Base-by-base conservation (phyloP, 169 alveolate genomes). In the Eimeria zaria region DNA sequence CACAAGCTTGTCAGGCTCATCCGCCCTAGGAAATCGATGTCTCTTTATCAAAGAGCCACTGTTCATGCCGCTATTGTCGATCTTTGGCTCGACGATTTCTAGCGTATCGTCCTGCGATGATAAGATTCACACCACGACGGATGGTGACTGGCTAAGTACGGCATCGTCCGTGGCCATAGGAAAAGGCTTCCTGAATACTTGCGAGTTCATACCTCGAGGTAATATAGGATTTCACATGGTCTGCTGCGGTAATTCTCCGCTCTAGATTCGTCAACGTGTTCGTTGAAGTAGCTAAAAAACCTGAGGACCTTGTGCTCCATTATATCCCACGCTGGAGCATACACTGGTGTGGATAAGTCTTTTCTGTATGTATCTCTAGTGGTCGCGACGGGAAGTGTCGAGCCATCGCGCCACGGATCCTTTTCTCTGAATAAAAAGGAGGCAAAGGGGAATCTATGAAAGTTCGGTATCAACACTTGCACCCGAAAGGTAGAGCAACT, bases 41-140 rank as follows among this genome's bases (percentile, higher is more conserved):
- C 99, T 96, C 96, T 97, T 97, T n/a, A 98, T 94, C 84, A 98
- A 97, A 7, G 97, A 97, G 39, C 99, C 99, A 53, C 98, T 97
- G 18, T 98, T 98, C 69, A 97, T 97, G 76, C 99, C 99, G 80
- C 98, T 94, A 95, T 98, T 98, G 91, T 96, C 98, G 92, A 97
- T 95, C 78, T 97, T 97, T 8, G 98, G 98, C 95, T 98, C 99
- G 78, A 84, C 97, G 9, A 98, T 97, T 39, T 90, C 96, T 53
- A 98, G 78, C 0, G 99, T 96, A 83, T 98, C 98, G 97, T 98
- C 99, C 95, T 92, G 81, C 46, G 76, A 41, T 22, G 64, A n/a
- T 0, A 39, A 4, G 20, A 20, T 39, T 20, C 83, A 16, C 55
- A 48, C n/a, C 80, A 69, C 0, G 51, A 51, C 11, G n/a, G 80